A percentile compares a stretch with the other conserved stretches of the same genome.
Conservation (phyloP, 345 rosid genomes). For the Alliaria petiolata region DNA sequence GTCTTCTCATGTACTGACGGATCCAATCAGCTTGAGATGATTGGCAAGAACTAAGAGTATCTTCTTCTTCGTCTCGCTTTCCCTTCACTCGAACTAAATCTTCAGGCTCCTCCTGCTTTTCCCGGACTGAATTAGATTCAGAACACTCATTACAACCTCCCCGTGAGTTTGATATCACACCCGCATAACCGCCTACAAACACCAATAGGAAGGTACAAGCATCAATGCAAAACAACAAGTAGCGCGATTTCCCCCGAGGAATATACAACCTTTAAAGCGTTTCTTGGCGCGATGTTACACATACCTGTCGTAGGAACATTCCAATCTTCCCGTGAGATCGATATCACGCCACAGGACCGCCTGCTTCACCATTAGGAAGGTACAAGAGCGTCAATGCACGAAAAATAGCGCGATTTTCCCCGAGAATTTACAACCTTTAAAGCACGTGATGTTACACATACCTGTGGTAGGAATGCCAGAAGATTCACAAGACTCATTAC, state of each 20-base stretch:
- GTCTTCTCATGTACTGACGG: constrained; percentile 68
- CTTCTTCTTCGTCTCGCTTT: constrained; percentile 36
- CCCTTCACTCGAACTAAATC: constrained; percentile 53
- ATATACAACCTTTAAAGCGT: background rate
- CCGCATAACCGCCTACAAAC: constrained; percentile 55
- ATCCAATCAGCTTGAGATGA: constrained; percentile 91
- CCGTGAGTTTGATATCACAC: constrained; percentile 49
- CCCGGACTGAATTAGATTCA: constrained; percentile 22
- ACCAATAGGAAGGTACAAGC: background rate
- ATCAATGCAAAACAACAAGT: no score
- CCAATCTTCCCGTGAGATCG: no score
- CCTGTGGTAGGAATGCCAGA: no score
- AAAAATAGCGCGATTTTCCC: no score
- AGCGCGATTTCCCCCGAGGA: no score
- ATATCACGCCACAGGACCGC: no score
- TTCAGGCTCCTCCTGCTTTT: constrained; percentile 32
- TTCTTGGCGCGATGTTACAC: no score
- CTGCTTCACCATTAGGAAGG: no score
- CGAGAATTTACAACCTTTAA: no score
- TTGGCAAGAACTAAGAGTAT: constrained; percentile 43
- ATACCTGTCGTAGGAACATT: no score
- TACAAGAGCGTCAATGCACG: no score
- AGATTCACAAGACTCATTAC: constrained; percentile 36
- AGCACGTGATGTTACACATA: no score
- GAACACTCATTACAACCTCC: constrained; percentile 45